Base-by-base conservation (phyloP, 371 early-diverging fungal genomes). In the Lichtheimia corymbifera region DNA sequence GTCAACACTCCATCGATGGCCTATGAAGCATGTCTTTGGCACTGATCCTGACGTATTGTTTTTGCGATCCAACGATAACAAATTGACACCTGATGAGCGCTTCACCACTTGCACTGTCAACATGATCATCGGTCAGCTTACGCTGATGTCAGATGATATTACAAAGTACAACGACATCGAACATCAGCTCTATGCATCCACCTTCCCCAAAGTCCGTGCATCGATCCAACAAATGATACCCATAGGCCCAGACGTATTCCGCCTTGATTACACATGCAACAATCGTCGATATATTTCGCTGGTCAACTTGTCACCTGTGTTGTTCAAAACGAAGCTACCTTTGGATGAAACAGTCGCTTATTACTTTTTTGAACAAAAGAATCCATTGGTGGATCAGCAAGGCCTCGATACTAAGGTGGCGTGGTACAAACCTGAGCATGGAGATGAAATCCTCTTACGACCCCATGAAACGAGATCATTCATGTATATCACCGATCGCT, bases 1-100 rank as follows among this genome's bases (percentile, higher is more conserved):
- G 1, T 78, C 77, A n/a, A 78, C 77, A 0, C 49, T 81, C 9
- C 61, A 68, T 47, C 74, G 82, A 0, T 81, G 82, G 82, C 73
- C 74, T 2, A 62, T 81, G 66, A 67, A 63, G 0, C 64, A 67
- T 18, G 69, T 81, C 67, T 78, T 81, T 69, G 82, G 79, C 2
- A 74, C 64, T 13, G 82, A 81, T 53, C 78, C 82, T 0, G 82
- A 81, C 49, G 82, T 78, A 42, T 78, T 66, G 49, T 74, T 78
- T 53, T 55, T 78, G 17, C 68, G 82, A 11, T 70, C 78, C 9
- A 67, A 73, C 58, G 69, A 67, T 20, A 76, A 74, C 66, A 73
- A 78, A 15, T 59, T 81, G 5, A 70, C 66, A n/a, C 22, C 25
- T 1, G 62, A 63, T n/a, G 78, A 81, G 52, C 66, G 71, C 9